Evolutionary conservation across 805 yeast species (phyloP).

Genomic region (Candida orba): DNA sequence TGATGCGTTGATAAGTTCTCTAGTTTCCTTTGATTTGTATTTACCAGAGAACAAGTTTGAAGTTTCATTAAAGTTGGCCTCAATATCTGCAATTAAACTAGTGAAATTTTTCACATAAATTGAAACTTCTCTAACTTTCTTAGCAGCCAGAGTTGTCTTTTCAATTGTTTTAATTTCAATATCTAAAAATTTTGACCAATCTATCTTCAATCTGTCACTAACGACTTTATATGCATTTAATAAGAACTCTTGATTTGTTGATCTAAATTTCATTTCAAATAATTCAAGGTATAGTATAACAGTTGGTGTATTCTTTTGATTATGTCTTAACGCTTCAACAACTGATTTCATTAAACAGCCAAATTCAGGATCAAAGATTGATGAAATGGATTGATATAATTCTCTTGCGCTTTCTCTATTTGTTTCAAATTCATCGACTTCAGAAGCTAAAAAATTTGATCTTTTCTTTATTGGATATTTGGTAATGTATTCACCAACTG

Average conservation of each 20-base stretch:
- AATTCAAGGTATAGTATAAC: slow-evolving; percentile 37
- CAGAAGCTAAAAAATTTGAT: slow-evolving; percentile 23
- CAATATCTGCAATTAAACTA: slow-evolving; percentile 35
- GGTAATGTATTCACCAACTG: slow-evolving; percentile 27
- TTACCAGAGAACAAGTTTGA: slow-evolving; percentile 10
- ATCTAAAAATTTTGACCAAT: slow-evolving; percentile 56
- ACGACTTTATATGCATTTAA: slow-evolving; percentile 43
- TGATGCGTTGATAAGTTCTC: slow-evolving; percentile 22
- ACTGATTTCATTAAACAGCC: slow-evolving; percentile 27
- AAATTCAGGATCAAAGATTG: slow-evolving; percentile 35
- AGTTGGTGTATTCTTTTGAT: slow-evolving; percentile 36
- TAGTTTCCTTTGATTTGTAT: slow-evolving; percentile 13
- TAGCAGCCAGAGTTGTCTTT: slow-evolving; percentile 28
- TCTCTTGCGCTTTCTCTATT: slow-evolving; percentile 43
- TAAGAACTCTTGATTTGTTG: slow-evolving; percentile 59
- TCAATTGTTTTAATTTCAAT: slow-evolving; percentile 43
- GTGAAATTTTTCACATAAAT: slow-evolving; percentile 42
- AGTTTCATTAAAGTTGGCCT: slow-evolving; percentile 15
- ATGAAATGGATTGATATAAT: slow-evolving; percentile 36
- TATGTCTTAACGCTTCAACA: slow-evolving; percentile 27
- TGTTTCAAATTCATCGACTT: slow-evolving; percentile 33
- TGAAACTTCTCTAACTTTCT: slow-evolving; percentile 34
- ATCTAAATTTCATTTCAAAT: slow-evolving; percentile 29
- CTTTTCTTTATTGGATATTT: slow-evolving; percentile 28
- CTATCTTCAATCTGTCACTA: slow-evolving; percentile 40